phyloP scores from a whole-genome alignment of 225 moss, liverwort and hornwort species.

The Pleurozium schreberi region DNA sequence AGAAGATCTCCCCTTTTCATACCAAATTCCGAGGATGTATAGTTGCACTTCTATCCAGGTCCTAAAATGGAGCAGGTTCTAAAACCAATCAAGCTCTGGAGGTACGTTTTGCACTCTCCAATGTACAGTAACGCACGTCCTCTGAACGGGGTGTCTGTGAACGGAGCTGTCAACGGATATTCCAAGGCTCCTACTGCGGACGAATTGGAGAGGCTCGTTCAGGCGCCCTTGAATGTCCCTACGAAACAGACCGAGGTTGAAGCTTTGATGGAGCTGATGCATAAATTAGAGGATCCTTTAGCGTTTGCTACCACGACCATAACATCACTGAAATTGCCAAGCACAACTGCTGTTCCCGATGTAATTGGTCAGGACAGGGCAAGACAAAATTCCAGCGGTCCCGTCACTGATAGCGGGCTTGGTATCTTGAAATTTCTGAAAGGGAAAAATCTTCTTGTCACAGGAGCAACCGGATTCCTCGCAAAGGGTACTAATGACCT shows the following conservation, averaged over 20 bases:
- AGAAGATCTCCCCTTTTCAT: no score
- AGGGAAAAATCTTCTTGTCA: slow-evolving; percentile 49
- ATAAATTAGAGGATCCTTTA: slow-evolving; percentile 20
- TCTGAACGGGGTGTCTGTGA: slow-evolving; percentile 7
- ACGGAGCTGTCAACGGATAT: slow-evolving; percentile 16
- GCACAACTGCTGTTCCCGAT: neutral
- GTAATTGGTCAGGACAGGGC: neutral
- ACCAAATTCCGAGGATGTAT: no score
- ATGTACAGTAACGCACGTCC: no score
- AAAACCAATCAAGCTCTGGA: no score
- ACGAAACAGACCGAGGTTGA: slow-evolving; percentile 8
- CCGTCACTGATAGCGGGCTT: slow-evolving; percentile 11
- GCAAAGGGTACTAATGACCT: slow-evolving; percentile 46
- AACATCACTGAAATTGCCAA: neutral
- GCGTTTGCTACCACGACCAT: neutral
- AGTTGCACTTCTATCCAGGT: no score
- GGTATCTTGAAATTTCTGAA: slow-evolving; percentile 46
- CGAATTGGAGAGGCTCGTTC: slow-evolving; percentile 29
- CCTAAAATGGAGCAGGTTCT: no score
- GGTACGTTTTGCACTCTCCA: no score
- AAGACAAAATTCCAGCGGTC: neutral
- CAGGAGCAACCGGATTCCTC: slow-evolving; percentile 73
- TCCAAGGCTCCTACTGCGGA: slow-evolving; percentile 18
- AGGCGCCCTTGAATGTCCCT: slow-evolving; percentile 7
- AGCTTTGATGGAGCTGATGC: slow-evolving; percentile 14